Conservation (phyloP, 306 rosid genomes). For the Elaeagnus macrophylla region DNA sequence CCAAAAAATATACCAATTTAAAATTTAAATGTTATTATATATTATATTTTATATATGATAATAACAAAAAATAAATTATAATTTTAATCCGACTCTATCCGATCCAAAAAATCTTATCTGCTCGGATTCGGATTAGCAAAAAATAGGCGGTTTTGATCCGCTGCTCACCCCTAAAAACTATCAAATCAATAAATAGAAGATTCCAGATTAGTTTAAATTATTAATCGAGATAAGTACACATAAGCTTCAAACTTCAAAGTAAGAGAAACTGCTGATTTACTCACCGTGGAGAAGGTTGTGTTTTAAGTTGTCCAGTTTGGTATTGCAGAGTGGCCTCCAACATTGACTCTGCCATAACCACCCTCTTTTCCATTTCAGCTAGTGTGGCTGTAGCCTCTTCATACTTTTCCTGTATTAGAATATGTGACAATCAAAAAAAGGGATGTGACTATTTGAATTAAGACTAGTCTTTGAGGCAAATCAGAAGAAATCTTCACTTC, state of each 20-base stretch:
- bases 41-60: no score
- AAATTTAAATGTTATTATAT: no score
- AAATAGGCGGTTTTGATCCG: no score
- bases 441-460: slow-evolving; percentile 3
- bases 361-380: slow-evolving; percentile 93
- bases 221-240: neutral
- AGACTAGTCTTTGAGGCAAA: neutral
- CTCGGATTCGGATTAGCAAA: no score
- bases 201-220: no score
- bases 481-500: no score
- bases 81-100: no score
- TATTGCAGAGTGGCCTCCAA: slow-evolving; percentile 96
- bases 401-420: slow-evolving; percentile 64
- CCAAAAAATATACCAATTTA: no score
- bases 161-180: no score
- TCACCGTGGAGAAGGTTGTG: slow-evolving; percentile 79
- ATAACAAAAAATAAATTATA: no score
- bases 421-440: neutral
- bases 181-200: no score
- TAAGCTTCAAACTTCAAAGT: neutral
- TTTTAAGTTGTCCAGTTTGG: slow-evolving; percentile 85
- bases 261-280: slow-evolving; percentile 9
- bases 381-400: slow-evolving; percentile 84
- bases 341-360: slow-evolving; percentile 98
- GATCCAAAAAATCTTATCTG: no score